Conservation (phyloP, 2,329 filamentous ascomycete species). For the Beauveria bassiana region DNA sequence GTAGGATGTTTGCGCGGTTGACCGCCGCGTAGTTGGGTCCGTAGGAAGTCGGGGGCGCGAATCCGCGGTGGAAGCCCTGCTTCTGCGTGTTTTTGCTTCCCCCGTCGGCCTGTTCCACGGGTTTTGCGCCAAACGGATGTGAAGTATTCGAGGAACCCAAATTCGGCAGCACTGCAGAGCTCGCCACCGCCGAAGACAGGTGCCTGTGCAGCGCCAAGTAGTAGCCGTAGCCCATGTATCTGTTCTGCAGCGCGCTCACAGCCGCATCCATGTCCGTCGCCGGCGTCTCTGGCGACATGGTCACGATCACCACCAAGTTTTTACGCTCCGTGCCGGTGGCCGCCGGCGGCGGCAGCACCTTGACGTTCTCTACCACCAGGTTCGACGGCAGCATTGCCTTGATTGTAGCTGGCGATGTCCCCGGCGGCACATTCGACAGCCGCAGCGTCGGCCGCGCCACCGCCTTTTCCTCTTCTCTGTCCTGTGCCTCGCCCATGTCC, state of each 20-base stretch:
- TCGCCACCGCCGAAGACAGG: slow-evolving; percentile 64
- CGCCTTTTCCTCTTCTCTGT: slow-evolving; percentile 48
- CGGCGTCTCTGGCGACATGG: slow-evolving; percentile 70
- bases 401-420: slow-evolving; percentile 50
- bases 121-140: slow-evolving; percentile 72
- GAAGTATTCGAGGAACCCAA: slow-evolving; percentile 32
- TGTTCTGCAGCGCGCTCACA: slow-evolving; percentile 71
- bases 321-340: slow-evolving; percentile 53
- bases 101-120: slow-evolving; percentile 37
- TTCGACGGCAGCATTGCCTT: slow-evolving; percentile 51
- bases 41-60: slow-evolving; percentile 72
- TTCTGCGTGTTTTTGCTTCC: slow-evolving; percentile 29
- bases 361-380: slow-evolving; percentile 64
- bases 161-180: slow-evolving; percentile 30
- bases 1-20: slow-evolving; percentile 41
- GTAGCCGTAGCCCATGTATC: slow-evolving; percentile 78
- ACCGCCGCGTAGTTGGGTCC: slow-evolving; percentile 32
- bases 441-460: slow-evolving; percentile 55
- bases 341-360: slow-evolving; percentile 52
- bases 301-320: slow-evolving; percentile 71
- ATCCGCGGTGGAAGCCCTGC: slow-evolving; percentile 48
- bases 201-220: slow-evolving; percentile 74
- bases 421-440: slow-evolving; percentile 53
- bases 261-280: slow-evolving; percentile 75
- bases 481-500: slow-evolving; percentile 33